Base-by-base conservation (phyloP, 768 basidiomycete species). In the Rhizopogon rudus region DNA sequence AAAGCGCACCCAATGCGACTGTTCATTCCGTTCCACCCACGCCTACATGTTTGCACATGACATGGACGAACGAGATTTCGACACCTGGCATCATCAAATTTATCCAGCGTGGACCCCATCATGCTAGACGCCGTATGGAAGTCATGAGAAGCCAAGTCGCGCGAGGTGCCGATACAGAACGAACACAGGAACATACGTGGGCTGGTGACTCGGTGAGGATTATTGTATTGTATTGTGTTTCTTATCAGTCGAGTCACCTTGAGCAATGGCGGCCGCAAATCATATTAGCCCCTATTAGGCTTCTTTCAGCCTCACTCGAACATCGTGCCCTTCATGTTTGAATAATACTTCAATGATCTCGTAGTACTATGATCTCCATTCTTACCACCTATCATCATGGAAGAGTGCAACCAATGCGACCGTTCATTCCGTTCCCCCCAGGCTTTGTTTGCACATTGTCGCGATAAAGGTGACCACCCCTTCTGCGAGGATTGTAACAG, bases 371-470 rank as follows among this genome's bases (percentile, higher is more conserved):
- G 10, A 29, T n/a, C 52, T 51, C 51, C 31, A 2, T 51, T 20
- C 10, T 33, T 31, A 25, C 52, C 16, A 14, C 16, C 52, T 20
- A 49, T 44, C 12, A 51, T 37, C 52, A 51, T 53, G 43, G 7
- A 12, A 6, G 5, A 53, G 52, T 53, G 28, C 33, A 51, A 16
- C 25, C 44, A 35, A 37, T 53, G 42, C 6, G 13, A 42, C 20
- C 33, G 20, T 31, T 49, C 31, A 51, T 53, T 35, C 20, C 20
- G 25, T 53, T 49, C 51, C n/a, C 5, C 51, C 10, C 28, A 35
- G 14, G 65, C 67, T 4, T 52, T 61, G 12, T 56, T 57, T 40
- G 59, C 62, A 20, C 67, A 68, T 50, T 61, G 56, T 45, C 52
- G 54, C 40, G 58, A 64, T 52, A 59, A 54, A 35, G 17, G 17